phyloP scores from a whole-genome alignment of 257 asterid genomes.

The Solanum sejunctum region DNA sequence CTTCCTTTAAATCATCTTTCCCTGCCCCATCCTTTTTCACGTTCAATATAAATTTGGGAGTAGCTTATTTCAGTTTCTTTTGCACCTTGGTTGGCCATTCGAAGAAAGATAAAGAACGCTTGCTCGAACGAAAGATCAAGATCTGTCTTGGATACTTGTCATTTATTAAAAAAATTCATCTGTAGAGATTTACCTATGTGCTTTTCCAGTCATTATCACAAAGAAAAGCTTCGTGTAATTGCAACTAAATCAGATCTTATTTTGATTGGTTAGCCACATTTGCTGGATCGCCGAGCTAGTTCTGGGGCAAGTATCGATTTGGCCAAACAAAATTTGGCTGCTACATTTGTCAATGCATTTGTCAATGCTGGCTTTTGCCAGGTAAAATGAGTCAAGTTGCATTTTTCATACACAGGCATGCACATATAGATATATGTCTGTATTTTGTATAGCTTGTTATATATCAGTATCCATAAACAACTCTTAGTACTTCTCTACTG shows the following conservation, averaged over 20 bases:
- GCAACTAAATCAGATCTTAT: not conserved
- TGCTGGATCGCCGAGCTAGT: slow-evolving; percentile 83
- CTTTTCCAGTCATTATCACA: not conserved
- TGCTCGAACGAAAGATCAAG: not conserved
- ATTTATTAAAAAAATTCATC: not conserved
- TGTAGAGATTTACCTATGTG: not conserved
- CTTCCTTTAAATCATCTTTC: not conserved
- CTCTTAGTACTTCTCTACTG: not conserved
- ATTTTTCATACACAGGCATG: not conserved
- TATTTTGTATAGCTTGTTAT: not conserved
- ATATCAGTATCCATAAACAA: not conserved
- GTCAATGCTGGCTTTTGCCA: slow-evolving; percentile 98
- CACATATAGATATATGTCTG: not conserved
- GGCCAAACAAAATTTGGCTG: slow-evolving; percentile 94
- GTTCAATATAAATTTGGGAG: not conserved
- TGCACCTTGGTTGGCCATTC: not conserved
- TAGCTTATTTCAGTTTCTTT: not conserved
- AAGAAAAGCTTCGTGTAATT: not conserved
- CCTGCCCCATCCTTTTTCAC: not conserved
- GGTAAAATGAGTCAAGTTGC: slow-evolving; percentile 26
- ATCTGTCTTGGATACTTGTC: not conserved
- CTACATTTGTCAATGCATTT: slow-evolving; percentile 93
- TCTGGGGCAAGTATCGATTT: slow-evolving; percentile 78
- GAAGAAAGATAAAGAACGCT: not conserved
- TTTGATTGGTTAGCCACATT: slow-evolving; percentile 50